A percentile compares a stretch with the other conserved stretches of the same genome.
phyloP scores from a whole-genome alignment of 2,329 filamentous ascomycete species.

The Scedosporium apiospermum region DNA sequence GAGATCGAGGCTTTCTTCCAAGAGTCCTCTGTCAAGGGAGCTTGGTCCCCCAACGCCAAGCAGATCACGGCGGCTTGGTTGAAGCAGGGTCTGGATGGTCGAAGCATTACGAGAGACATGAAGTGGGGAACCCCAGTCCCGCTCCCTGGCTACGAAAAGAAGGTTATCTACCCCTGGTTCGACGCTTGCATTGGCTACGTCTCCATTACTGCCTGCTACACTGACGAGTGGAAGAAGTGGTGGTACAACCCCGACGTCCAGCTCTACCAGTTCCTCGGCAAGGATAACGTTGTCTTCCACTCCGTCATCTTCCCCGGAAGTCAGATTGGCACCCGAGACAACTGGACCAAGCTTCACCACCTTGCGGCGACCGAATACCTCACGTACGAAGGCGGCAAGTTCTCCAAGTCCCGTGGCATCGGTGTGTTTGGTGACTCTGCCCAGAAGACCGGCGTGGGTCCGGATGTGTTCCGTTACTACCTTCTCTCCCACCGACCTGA shows the following conservation, averaged over 20 bases:
- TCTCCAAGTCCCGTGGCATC: conserved; percentile 81
- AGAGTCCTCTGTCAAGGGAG: conserved; percentile 62
- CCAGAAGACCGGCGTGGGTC: conserved; percentile 71
- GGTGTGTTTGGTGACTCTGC: conserved; percentile 90
- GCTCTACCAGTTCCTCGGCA: conserved; percentile 93
- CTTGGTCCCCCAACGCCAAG: conserved; percentile 66
- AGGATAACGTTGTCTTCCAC: conserved; percentile 55
- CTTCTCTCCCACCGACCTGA: conserved; percentile 79
- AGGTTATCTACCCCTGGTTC: conserved; percentile 90
- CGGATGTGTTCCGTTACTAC: conserved; percentile 92
- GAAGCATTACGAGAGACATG: conserved; percentile 85
- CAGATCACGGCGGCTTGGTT: conserved; percentile 75
- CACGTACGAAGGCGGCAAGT: conserved; percentile 84
- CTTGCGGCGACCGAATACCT: conserved; percentile 81
- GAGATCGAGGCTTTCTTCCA: conserved; percentile 70
- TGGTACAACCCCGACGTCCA: conserved; percentile 86
- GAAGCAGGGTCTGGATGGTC: conserved; percentile 71
- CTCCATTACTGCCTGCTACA: conserved; percentile 90
- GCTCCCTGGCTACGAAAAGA: conserved; percentile 45
- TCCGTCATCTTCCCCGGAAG: conserved; percentile 78
- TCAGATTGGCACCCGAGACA: conserved; percentile 73
- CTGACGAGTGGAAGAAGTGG: conserved; percentile 83
- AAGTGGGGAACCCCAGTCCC: conserved; percentile 69
- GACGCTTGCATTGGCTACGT: conserved; percentile 90
- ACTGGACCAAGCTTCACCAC: conserved; percentile 84